A percentile compares a stretch with the other conserved stretches of the same genome.
Evolutionary conservation across 768 basidiomycete species (phyloP).

Genomic region (Chalciporus pseudorubinellus): DNA sequence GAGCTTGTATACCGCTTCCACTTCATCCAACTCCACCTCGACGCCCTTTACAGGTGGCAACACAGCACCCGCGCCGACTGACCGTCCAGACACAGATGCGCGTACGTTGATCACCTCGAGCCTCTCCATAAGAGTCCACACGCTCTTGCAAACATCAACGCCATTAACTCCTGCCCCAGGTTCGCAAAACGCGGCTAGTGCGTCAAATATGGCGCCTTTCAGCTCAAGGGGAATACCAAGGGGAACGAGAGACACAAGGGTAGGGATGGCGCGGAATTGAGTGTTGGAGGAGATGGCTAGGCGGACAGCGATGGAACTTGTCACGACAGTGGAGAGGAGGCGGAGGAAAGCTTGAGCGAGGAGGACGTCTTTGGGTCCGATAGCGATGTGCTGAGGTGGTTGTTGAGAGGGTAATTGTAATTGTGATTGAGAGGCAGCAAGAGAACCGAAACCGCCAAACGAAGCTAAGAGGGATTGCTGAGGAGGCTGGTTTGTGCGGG

Average conservation of each 20-base stretch:
- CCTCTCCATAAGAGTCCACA: constrained; percentile 84
- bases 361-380: constrained; percentile 70
- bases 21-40: constrained; percentile 83
- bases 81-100: constrained; percentile 32
- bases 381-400: constrained; percentile 40
- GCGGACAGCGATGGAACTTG: constrained; percentile 73
- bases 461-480: constrained; percentile 38
- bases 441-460: constrained; percentile 31
- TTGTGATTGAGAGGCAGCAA: constrained; percentile 28
- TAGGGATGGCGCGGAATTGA: constrained; percentile 79
- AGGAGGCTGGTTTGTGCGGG: constrained; percentile 44
- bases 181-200: constrained; percentile 78
- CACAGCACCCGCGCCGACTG: constrained; percentile 26
- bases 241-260: constrained; percentile 74
- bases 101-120: constrained; percentile 81
- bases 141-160: constrained; percentile 75
- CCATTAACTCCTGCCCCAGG: constrained; percentile 73
- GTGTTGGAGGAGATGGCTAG: constrained; percentile 72
- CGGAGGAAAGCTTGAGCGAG: constrained; percentile 80
- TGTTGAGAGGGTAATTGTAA: constrained; percentile 38
- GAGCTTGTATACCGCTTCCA: constrained; percentile 71
- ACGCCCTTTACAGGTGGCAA: constrained; percentile 71
- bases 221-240: constrained; percentile 82
- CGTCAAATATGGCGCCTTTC: constrained; percentile 81
- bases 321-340: constrained; percentile 72